Base-by-base conservation (phyloP, 2,329 filamentous ascomycete genomes). In the Talaromyces pinophilus region DNA sequence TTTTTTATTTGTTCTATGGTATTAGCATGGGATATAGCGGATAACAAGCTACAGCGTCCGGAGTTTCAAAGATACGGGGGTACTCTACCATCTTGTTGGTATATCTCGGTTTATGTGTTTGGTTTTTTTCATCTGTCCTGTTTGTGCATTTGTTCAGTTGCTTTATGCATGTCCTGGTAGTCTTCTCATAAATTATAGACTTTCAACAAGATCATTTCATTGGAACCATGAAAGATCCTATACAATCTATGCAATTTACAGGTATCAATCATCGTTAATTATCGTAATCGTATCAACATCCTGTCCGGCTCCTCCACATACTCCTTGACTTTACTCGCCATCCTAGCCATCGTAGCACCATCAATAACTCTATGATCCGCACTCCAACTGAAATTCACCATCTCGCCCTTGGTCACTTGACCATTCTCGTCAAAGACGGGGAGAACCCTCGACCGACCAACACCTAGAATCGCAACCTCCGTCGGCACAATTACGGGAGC, bases 281-380 rank as follows among this genome's bases (percentile, higher is more conserved):
- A 79, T 76, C 88, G 85, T 76, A 97, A 79, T 76, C 91, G 89
- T 77, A 96, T 85, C 69, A 97, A 82, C 92, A 98, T 96, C 65
- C 85, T 85, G 75, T 93, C 93, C 4, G 94, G 92, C 74, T 92
- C 88, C 81, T 98, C 93, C 46, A 98, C 86, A 71, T 91, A 87
- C 62, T 84, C 83, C 72, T 88, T 88, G 25, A 98, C 91, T 69
- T 90, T 85, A 73, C 93, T 92, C 13, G 92, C 93, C 77, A 94
- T 94, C 71, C 93, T 86, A 22, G 95, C 95, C 86, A 97, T 92
- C 67, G 93, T 97, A 57, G 94, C 94, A 1, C 95, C 95, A 79
- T 99, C 95, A 57, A 98, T 88, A 63, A 98, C 91, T 22, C 95
- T 85, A 79, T 99, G 95, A 79, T 98, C 93, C 5, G 94, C 94